Evolutionary conservation across 176 grass and related monocot genomes (phyloP).

Genomic region (Ensete ventricosum): DNA sequence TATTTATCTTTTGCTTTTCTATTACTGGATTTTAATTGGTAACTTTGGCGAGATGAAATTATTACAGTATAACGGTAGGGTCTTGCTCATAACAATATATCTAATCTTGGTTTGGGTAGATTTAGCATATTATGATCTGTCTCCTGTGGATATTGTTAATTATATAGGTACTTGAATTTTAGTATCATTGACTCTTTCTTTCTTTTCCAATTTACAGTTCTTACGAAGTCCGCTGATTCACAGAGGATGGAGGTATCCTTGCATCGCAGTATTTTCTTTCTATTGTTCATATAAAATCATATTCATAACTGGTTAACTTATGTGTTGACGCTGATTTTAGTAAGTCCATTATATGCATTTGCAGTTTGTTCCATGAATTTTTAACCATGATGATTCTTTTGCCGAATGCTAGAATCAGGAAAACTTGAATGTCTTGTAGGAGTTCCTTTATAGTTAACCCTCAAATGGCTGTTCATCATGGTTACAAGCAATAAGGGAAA

Average conservation of each 20-base stretch:
- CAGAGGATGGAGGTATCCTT: conserved; percentile 63
- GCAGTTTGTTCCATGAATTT: not conserved
- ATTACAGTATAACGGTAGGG: not conserved
- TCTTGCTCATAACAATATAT: not conserved
- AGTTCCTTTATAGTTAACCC: no score
- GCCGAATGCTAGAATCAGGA: no score
- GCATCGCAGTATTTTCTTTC: conserved; percentile 16
- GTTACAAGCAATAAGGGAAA: no score
- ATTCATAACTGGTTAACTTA: not conserved
- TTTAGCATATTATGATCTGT: not conserved
- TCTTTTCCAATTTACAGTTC: conserved; percentile 45
- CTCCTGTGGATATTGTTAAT: no score
- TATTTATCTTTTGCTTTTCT: not conserved
- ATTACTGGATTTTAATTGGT: not conserved
- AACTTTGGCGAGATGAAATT: not conserved
- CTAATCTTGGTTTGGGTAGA: not conserved
- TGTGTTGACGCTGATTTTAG: not conserved
- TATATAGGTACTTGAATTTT: not conserved
- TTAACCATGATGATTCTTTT: no score
- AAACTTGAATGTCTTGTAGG: no score
- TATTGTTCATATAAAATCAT: not conserved
- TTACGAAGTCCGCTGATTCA: conserved; percentile 57
- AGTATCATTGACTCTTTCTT: not conserved
- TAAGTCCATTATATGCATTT: not conserved
- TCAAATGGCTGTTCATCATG: no score